A percentile compares a stretch with the other conserved stretches of the same genome.
Evolutionary conservation across 306 rosid genomes (phyloP).

Genomic region (Cercis canadensis): DNA sequence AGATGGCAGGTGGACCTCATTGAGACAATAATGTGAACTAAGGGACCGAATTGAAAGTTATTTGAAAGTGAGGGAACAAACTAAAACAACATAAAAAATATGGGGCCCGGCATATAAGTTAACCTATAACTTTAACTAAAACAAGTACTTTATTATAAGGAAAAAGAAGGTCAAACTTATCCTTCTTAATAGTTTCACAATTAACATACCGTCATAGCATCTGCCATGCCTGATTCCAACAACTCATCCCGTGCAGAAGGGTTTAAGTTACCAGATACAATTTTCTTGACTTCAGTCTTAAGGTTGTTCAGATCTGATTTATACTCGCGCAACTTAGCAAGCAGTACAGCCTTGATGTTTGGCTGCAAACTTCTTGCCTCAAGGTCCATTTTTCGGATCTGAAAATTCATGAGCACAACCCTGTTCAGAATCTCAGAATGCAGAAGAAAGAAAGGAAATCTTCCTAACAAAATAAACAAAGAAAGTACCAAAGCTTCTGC

Average conservation of each 20-base stretch:
- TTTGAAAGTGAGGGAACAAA: no score
- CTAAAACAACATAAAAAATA: no score
- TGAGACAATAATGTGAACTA: neutral
- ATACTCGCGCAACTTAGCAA: constrained; percentile 91
- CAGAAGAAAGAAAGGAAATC: constrained; percentile 28
- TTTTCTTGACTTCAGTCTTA: constrained; percentile 81
- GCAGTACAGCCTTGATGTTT: constrained; percentile 75
- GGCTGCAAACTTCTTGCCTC: constrained; percentile 98
- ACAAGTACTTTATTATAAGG: neutral
- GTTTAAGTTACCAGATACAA: constrained; percentile 69
- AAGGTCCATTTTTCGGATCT: constrained; percentile 92
- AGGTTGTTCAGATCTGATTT: constrained; percentile 93
- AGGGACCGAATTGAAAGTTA: neutral
- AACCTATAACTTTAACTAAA: neutral
- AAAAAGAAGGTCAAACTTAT: neutral
- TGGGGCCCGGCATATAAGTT: neutral
- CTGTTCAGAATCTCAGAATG: constrained; percentile 29
- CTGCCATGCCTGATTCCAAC: constrained; percentile 97
- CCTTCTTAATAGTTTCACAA: constrained; percentile 26
- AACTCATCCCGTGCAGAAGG: constrained; percentile 87
- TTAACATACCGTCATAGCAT: constrained; percentile 76
- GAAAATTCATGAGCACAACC: constrained; percentile 36
- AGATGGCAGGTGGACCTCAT: neutral
- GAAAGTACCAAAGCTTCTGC: constrained; percentile 86
- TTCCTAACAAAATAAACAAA: constrained; percentile 24